Conservation (phyloP, 495 filamentous ascomycete species). For the Penicillium desertorum region DNA sequence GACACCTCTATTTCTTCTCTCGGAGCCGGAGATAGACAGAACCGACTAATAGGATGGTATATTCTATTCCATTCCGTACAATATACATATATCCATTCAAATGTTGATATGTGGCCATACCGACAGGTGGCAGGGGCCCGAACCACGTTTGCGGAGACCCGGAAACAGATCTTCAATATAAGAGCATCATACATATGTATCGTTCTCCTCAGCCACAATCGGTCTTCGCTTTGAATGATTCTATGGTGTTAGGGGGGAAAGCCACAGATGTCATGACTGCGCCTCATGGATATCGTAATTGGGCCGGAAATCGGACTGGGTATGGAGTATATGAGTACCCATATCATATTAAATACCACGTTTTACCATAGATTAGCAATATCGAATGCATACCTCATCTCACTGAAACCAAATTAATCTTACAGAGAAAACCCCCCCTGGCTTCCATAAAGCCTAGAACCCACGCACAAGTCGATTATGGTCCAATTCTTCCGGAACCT, state of each 20-base stretch:
- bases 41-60: neutral
- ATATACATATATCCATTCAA: neutral
- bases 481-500: slow-evolving; percentile 1
- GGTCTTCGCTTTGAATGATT: neutral
- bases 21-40: neutral
- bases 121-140: slow-evolving; percentile 16
- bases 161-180: slow-evolving; percentile 12
- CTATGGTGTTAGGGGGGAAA: neutral
- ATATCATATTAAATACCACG: neutral
- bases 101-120: slow-evolving; percentile 15
- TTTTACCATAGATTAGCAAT: slow-evolving; percentile 1
- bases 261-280: slow-evolving; percentile 14
- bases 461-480: neutral
- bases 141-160: slow-evolving; percentile 24
- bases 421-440: neutral
- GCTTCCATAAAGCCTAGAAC: neutral
- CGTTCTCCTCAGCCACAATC: slow-evolving; percentile 2
- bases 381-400: neutral
- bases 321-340: neutral
- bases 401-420: slow-evolving; percentile 9
- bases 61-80: neutral
- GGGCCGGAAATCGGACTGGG: neutral
- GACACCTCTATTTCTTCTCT: neutral
- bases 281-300: neutral
- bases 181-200: neutral